Evolutionary conservation across 1,284 basidiomycete genomes (phyloP).

Genomic region (Irpex sp.): DNA sequence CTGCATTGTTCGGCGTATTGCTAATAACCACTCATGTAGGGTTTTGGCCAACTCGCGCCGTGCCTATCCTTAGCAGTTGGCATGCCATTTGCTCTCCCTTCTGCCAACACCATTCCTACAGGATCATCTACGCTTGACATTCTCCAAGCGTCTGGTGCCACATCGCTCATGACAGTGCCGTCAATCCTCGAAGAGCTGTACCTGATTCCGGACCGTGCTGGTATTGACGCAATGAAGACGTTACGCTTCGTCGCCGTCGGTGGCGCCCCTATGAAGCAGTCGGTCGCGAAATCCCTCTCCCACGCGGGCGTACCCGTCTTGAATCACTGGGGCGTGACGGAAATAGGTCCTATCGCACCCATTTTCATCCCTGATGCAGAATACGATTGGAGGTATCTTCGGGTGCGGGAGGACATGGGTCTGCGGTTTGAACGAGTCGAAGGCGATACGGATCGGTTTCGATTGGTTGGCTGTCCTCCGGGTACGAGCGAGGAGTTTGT

Average conservation of each 20-base stretch:
- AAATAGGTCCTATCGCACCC: constrained; percentile 33
- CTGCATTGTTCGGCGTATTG: not conserved
- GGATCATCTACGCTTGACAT: constrained; percentile 25
- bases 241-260: constrained; percentile 33
- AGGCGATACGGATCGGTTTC: constrained; percentile 22
- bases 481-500: constrained; percentile 30
- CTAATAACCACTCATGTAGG: constrained; percentile 7
- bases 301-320: constrained; percentile 31
- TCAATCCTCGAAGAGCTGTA: constrained; percentile 35
- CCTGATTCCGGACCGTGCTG: constrained; percentile 19
- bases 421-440: constrained; percentile 21
- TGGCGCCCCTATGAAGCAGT: constrained; percentile 36
- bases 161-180: constrained; percentile 33
- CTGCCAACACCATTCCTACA: constrained; percentile 32
- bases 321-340: constrained; percentile 37
- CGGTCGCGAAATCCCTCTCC: constrained; percentile 26
- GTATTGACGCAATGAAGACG: constrained; percentile 24
- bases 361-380: constrained; percentile 26
- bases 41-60: constrained; percentile 34
- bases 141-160: constrained; percentile 25
- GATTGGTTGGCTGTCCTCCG: constrained; percentile 27
- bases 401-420: constrained; percentile 29
- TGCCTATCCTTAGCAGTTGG: constrained; percentile 32
- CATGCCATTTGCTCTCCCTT: constrained; percentile 31
- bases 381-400: constrained; percentile 35